These are phyloP conservation scores for Lagenidium sp. DNA, from an alignment of 352 stramenopile species.

Conservation along the genomic window DNA sequence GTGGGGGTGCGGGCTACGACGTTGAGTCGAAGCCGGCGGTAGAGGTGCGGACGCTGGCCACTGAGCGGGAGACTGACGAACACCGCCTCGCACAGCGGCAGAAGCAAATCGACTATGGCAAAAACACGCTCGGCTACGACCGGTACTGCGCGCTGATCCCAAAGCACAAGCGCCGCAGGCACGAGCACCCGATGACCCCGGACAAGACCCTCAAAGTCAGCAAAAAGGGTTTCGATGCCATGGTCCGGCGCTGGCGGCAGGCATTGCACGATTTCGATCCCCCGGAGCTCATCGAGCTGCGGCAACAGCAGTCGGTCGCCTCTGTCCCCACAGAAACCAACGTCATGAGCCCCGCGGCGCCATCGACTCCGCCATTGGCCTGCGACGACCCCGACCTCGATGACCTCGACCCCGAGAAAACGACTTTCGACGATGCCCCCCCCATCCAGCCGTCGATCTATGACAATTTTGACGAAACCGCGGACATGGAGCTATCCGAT, in stretches of 20 bases:
- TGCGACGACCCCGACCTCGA: constrained; percentile 12
- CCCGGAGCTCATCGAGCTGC: constrained; percentile 28
- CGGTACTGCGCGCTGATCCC: constrained; percentile 64
- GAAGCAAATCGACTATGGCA: constrained; percentile 91
- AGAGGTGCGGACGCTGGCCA: constrained; percentile 35
- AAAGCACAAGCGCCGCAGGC: constrained; percentile 32
- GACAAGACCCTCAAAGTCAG: constrained; percentile 67
- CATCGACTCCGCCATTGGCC: neutral
- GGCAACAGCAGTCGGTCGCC: neutral
- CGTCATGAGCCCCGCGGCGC: too few species aligned
- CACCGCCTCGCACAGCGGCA: constrained; percentile 83
- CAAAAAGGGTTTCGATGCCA: constrained; percentile 79
- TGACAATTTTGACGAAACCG: constrained; percentile 52
- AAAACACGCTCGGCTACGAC: constrained; percentile 90
- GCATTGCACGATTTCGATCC: constrained; percentile 78
- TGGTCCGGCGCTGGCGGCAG: constrained; percentile 72
- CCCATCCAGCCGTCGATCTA: constrained; percentile 37
- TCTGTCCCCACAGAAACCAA: too few species aligned
- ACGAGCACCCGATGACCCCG: constrained; percentile 64
- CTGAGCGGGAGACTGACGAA: constrained; percentile 66
- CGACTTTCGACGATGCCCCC: neutral
- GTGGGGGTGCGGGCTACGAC: neutral
- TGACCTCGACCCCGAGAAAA: constrained; percentile 16
- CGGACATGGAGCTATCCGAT: constrained; percentile 21
- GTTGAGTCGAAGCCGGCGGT: neutral